These are phyloP conservation scores for Hypoxylon fragiforme DNA, from an alignment of 495 filamentous ascomycete species.

Conservation along the genomic window DNA sequence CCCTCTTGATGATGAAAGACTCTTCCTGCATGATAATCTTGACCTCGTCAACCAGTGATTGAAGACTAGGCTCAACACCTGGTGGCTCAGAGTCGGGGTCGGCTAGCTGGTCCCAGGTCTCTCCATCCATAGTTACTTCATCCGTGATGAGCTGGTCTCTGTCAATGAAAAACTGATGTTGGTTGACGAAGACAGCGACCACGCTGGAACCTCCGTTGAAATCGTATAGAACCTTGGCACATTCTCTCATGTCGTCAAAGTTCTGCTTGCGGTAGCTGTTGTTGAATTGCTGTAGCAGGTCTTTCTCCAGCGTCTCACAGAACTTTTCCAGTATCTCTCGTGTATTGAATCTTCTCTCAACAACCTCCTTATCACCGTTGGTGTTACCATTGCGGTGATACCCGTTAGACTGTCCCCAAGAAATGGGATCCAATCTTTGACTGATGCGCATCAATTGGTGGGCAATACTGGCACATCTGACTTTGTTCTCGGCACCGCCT, in stretches of 20 bases:
- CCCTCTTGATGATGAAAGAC: slow-evolving; percentile 90
- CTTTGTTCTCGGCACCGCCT: slow-evolving; percentile 81
- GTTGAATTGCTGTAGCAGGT: slow-evolving; percentile 94
- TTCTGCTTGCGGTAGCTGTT: slow-evolving; percentile 91
- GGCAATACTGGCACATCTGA: slow-evolving; percentile 86
- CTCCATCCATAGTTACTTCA: slow-evolving; percentile 78
- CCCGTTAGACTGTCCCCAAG: slow-evolving; percentile 65
- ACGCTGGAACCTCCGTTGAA: slow-evolving; percentile 95
- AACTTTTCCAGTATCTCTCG: slow-evolving; percentile 95
- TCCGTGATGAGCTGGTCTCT: slow-evolving; percentile 86
- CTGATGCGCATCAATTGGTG: slow-evolving; percentile 87
- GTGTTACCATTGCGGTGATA: slow-evolving; percentile 57
- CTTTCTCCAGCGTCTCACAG: slow-evolving; percentile 92
- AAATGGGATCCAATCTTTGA: slow-evolving; percentile 74
- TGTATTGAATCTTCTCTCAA: slow-evolving; percentile 62
- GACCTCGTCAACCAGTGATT: slow-evolving; percentile 90
- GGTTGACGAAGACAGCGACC: slow-evolving; percentile 94
- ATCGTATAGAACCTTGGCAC: slow-evolving; percentile 89
- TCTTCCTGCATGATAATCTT: slow-evolving; percentile 96
- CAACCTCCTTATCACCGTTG: slow-evolving; percentile 49
- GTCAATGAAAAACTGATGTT: slow-evolving; percentile 99
- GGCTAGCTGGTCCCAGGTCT: slow-evolving; percentile 86
- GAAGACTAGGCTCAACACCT: slow-evolving; percentile 87
- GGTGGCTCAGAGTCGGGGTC: slow-evolving; percentile 92
- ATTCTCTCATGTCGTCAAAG: slow-evolving; percentile 94